Base-by-base conservation (phyloP, 805 yeast species). In the Myxozyma mucilagina region DNA sequence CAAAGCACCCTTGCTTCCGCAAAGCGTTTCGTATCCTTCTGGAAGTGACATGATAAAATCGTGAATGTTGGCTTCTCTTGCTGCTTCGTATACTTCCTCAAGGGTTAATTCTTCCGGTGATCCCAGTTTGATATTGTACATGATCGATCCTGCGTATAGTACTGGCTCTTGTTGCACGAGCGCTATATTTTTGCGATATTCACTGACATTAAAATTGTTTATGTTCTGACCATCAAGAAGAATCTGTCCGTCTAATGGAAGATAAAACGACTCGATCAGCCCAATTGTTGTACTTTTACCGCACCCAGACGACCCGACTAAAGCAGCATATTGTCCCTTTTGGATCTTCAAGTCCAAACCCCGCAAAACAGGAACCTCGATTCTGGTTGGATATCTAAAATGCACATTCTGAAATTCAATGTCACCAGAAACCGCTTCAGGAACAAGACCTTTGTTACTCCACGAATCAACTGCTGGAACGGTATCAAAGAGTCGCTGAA, bases 291-390 rank as follows among this genome's bases (percentile, higher is more conserved):
- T 68, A 54, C 66, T 60, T 53, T 4, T 78, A 72, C 47, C 90
- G 18, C 72, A 69, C 7, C 97, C 24, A 89, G 86, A 3, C 93
- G 96, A 86, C 0, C 97, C 97, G n/a, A 90, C 97, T 67, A 90
- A 82, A 11, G 97, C 97, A 41, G 90, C 93, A 69, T 87, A 90
- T 68, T 85, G 75, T 7, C 97, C 97, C 1, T 90, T 87, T 9
- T 91, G 90, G 82, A 72, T 57, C 4, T 48, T 47, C 35, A 72
- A 58, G 45, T 65, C 60, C 29, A 72, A 58, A 20, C 71, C 70
- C 3, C 63, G 60, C 20, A 72, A 56, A 5, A 71, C 70, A 10
- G 69, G 65, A 13, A 70, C 70, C 18, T 69, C 67, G 8, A 67
- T 64, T 2, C 74, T 62, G 10, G 74, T 67, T 4, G 74, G 74